Base-by-base conservation (phyloP, 139 green algal genomes). In the Spirogloea muscicola region DNA sequence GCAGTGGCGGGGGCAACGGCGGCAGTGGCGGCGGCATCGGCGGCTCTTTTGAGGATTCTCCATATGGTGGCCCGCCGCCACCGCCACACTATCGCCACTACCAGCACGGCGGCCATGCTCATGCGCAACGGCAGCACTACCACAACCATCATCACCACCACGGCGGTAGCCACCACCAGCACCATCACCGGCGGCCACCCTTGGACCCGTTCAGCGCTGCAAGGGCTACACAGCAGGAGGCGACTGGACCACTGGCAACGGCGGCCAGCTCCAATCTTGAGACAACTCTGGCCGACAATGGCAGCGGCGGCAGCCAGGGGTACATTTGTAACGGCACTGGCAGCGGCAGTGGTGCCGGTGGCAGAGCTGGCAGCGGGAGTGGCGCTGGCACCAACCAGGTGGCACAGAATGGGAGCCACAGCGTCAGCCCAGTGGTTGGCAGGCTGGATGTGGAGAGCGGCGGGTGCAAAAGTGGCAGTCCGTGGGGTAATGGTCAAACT, bases 101-200 rank as follows among this genome's bases (percentile, higher is more conserved):
- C 31, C 21, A 18, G 37, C 52, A 3, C 38, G 58, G 1, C 62
- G 58, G 21, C 46, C 43, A 51, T 13, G 10, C 43, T 10, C 43
- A 51, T 51, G 43, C 43, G 43, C 43, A 51, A 25, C 10, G 10
- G 43, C 43, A 51, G 13, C 52, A 63, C 21, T 34, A 36, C 0
- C 64, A 72, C 39, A n/a, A n/a, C 68, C 37, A 59, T 2, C 2
- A 65, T 4, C 5, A 25, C 37, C 21, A 68, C 7, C 43, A 46
- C 1, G 13, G n/a, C 49, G 63, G 29, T 18, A 21, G 40, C 42
- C 71, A 79, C 1, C 72, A 80, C 1, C 72, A 80, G 33, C 63
- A 77, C 43, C 63, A 76, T 69, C 72, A 80, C 36, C 29, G 33
- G 38, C 38, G 13, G n/a, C n/a, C n/a, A n/a, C n/a, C n/a, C n/a